A percentile compares a stretch with the other conserved stretches of the same genome.
Evolutionary conservation across 2,329 filamentous ascomycete genomes (phyloP).

Genomic region (Diplocarpon rosae): DNA sequence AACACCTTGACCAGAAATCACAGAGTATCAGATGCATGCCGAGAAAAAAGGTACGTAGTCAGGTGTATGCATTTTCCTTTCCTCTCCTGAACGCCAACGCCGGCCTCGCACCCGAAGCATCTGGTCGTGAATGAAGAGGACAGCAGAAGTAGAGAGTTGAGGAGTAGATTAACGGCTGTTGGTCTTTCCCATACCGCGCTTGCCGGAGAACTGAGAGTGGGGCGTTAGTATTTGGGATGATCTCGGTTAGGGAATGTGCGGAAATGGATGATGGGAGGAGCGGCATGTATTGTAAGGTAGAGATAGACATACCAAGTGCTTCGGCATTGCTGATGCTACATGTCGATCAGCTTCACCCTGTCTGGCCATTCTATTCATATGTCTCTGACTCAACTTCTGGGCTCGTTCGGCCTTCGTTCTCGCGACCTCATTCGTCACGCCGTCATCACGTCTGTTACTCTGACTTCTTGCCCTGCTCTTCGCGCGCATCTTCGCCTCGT

Average conservation of each 20-base stretch:
- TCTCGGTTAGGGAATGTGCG: neutral
- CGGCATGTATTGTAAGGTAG: neutral
- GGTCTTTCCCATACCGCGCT: slow-evolving; percentile 89
- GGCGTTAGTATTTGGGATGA: slow-evolving; percentile 13
- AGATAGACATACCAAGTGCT: slow-evolving; percentile 67
- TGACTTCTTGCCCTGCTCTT: slow-evolving; percentile 60
- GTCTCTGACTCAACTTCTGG: slow-evolving; percentile 86
- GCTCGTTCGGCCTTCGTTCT: slow-evolving; percentile 75
- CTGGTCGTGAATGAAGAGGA: neutral
- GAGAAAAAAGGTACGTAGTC: no score
- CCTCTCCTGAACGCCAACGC: no score
- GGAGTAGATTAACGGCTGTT: slow-evolving; percentile 45
- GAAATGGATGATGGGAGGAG: neutral
- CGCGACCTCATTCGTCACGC: slow-evolving; percentile 56
- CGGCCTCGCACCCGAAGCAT: no score
- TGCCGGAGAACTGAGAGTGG: slow-evolving; percentile 62
- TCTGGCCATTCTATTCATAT: slow-evolving; percentile 96
- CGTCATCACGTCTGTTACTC: slow-evolving; percentile 64
- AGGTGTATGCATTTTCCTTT: no score
- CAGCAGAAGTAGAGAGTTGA: neutral
- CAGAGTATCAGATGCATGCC: no score
- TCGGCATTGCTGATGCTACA: slow-evolving; percentile 66
- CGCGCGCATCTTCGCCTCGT: slow-evolving; percentile 52
- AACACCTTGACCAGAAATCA: no score
- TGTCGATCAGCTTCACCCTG: slow-evolving; percentile 96